phyloP scores from a whole-genome alignment of 805 yeast species.

The Candida pini region DNA sequence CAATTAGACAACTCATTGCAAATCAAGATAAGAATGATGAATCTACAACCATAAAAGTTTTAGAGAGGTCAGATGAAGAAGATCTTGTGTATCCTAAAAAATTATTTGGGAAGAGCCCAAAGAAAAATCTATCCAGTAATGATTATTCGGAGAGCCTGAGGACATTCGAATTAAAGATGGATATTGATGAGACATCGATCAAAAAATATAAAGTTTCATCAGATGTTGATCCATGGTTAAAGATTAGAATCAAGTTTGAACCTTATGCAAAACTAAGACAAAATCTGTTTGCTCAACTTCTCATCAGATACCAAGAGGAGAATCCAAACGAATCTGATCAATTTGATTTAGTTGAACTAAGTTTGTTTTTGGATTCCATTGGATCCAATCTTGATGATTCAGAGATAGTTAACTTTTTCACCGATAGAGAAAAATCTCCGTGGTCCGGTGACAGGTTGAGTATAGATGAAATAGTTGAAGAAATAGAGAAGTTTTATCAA shows the following conservation, averaged over 20 bases:
- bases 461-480: constrained; percentile 39
- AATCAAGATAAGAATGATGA: constrained; percentile 6
- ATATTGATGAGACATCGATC: constrained; percentile 23
- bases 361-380: constrained; percentile 56
- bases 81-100: constrained; percentile 11
- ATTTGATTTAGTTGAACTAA: constrained; percentile 55
- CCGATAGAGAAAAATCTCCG: constrained; percentile 36
- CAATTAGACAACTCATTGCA: constrained; percentile 35
- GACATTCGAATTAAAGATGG: constrained; percentile 33
- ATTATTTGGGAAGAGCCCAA: constrained; percentile 22
- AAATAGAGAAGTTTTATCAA: constrained; percentile 38
- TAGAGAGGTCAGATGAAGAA: constrained; percentile 10
- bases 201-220: constrained; percentile 30
- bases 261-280: constrained; percentile 60
- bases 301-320: constrained; percentile 43
- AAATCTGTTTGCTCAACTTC: constrained; percentile 63
- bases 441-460: constrained; percentile 53
- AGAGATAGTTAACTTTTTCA: constrained; percentile 50
- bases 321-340: constrained; percentile 35
- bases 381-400: constrained; percentile 53
- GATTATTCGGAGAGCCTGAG: constrained; percentile 37
- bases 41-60: constrained; percentile 6
- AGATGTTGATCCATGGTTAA: constrained; percentile 47
- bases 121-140: constrained; percentile 28
- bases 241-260: constrained; percentile 57